Conservation (phyloP, 108 stramenopile species). For the Conticribra guillardii region DNA sequence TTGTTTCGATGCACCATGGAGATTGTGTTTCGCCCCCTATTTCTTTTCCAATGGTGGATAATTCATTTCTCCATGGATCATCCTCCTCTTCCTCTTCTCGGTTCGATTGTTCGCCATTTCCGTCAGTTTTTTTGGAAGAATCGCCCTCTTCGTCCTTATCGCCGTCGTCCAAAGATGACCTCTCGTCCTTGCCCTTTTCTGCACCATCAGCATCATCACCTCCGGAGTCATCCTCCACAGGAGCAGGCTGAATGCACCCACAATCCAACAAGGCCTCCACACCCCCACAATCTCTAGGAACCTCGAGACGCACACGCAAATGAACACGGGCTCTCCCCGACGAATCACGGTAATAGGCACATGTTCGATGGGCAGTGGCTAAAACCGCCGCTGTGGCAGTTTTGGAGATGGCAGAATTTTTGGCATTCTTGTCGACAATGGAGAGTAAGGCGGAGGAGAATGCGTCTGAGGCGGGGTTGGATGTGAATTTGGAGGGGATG, state of each 20-base stretch:
- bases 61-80: not conserved
- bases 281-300: conserved; percentile 5
- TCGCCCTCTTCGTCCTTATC: too few relatives aligned
- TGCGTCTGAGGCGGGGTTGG: conserved; percentile 14
- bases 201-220: not conserved
- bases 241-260: conserved; percentile 28
- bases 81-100: too few relatives aligned
- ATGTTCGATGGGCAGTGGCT: too few relatives aligned
- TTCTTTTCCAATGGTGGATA: conserved; percentile 22
- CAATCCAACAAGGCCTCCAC: conserved; percentile 14
- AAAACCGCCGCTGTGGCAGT: too few relatives aligned
- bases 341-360: conserved; percentile 45
- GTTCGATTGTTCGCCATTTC: not conserved
- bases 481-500: not conserved
- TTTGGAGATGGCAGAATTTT: not conserved
- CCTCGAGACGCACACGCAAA: conserved; percentile 25
- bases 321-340: conserved; percentile 41
- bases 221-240: conserved; percentile 8
- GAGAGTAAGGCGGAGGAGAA: conserved; percentile 29
- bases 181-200: too few relatives aligned
- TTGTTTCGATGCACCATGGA: conserved; percentile 8
- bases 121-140: conserved; percentile 7
- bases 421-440: not conserved
- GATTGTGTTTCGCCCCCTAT: conserved; percentile 9
- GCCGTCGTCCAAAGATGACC: too few relatives aligned